Percentiles rank a stretch among this genome's conserved stretches.
Evolutionary conservation across 2,329 filamentous ascomycete species (phyloP).

Genomic region (Nemania bipapillata): DNA sequence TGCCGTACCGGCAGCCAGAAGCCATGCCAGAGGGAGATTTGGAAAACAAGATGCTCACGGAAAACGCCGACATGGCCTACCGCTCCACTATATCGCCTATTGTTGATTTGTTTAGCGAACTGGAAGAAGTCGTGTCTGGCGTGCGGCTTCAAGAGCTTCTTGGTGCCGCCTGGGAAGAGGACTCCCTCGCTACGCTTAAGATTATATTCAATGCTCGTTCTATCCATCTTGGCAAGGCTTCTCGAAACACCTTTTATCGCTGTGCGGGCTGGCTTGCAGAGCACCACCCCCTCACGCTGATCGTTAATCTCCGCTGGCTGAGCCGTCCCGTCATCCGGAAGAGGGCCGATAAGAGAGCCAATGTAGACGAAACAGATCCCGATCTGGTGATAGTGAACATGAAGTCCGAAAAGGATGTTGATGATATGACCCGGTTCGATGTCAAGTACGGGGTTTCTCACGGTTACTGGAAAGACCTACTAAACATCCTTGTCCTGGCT

Average conservation of each 20-base stretch:
- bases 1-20: conserved; percentile 37
- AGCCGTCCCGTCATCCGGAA: conserved; percentile 67
- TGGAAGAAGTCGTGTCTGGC: conserved; percentile 56
- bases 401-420: conserved; percentile 50
- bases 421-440: conserved; percentile 55
- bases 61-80: conserved; percentile 63
- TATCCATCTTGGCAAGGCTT: conserved; percentile 69
- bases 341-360: conserved; percentile 58
- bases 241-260: conserved; percentile 61
- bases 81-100: conserved; percentile 59
- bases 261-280: conserved; percentile 66
- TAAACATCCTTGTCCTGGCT: conserved; percentile 66
- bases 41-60: conserved; percentile 62
- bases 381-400: conserved; percentile 54
- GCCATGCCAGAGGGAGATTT: conserved; percentile 33
- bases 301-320: conserved; percentile 66
- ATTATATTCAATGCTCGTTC: conserved; percentile 70
- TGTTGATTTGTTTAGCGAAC: conserved; percentile 66
- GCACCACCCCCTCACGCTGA: conserved; percentile 65
- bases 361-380: conserved; percentile 40
- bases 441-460: conserved; percentile 63
- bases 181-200: conserved; percentile 63
- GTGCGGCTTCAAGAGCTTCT: conserved; percentile 57
- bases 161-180: conserved; percentile 60
- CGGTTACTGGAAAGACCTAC: conserved; percentile 71